Base-by-base conservation (phyloP, 345 rosid genomes). In the Corchorus capsularis region DNA sequence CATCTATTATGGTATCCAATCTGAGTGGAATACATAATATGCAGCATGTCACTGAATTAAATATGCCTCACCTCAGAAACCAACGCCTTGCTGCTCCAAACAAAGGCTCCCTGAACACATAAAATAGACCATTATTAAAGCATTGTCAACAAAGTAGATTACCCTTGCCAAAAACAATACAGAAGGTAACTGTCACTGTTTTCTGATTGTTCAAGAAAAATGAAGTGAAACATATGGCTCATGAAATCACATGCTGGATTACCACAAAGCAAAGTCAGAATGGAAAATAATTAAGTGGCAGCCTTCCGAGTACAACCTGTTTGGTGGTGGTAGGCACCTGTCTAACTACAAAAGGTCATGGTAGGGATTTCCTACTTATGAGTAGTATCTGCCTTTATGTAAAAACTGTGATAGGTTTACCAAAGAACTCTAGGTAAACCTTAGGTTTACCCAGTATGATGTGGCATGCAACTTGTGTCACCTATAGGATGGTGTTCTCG, bases 1-100 rank as follows among this genome's bases (percentile, higher is more conserved):
- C 56, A 69, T 65, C 6, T 20, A 20, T 49, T 66, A 50, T 13
- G 56, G 10, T 39, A 27, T 19, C 34, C 22, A 16, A 46, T 20
- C 35, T 27, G 20, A 32, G 22, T 11, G 19, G 52, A 35, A 69
- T 39, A 63, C 56, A 69, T 37, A 41, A 19, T 57, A 13, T 27
- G 55, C 5, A 15, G 53, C 52, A 62, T 13, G 0, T 47, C 7
- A 56, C n/a, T 6, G 55, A 16, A 50, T 66, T 27, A 14, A 46
- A 32, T n/a, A 71, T 60, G 81, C 73, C 88, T 82, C 75, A 95
- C 99, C 93, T 95, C 98, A 73, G 99, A 85, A 75, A 91, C 90
- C 77, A 95, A 74, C 54, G 97, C 97, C 87, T 90, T 95, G 84
- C 84, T 83, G 82, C 98, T 95, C 99, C 99, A 95, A 34, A 95